These are phyloP conservation scores for Boletus rubropictus DNA, from an alignment of 768 basidiomycete genomes.

Conservation along the genomic window DNA sequence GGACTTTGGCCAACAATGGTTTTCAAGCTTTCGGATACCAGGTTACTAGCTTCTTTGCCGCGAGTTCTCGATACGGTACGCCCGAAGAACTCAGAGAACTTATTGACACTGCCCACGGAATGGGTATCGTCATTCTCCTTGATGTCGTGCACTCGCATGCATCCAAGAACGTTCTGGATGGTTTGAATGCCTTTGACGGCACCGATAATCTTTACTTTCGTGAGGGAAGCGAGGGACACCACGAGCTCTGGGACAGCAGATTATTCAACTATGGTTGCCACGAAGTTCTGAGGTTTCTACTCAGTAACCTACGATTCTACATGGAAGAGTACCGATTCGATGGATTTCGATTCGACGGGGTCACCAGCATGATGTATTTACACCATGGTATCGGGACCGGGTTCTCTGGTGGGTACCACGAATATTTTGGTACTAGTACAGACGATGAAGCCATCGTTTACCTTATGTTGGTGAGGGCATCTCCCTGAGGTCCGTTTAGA, in stretches of 20 bases:
- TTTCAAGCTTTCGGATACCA: constrained; percentile 92
- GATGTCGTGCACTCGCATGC: constrained; percentile 99
- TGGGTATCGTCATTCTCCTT: constrained; percentile 89
- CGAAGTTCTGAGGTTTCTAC: constrained; percentile 90
- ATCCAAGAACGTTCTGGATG: constrained; percentile 95
- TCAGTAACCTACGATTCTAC: constrained; percentile 93
- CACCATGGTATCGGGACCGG: constrained; percentile 98
- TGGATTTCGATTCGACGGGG: constrained; percentile 97
- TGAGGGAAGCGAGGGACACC: constrained; percentile 81
- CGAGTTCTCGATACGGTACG: constrained; percentile 90
- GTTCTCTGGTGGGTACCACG: constrained; percentile 97
- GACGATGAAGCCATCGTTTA: constrained; percentile 92
- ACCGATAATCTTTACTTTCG: constrained; percentile 97
- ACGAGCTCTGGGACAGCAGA: constrained; percentile 97
- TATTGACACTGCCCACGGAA: constrained; percentile 88
- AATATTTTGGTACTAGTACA: constrained; percentile 85
- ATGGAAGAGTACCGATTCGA: constrained; percentile 95
- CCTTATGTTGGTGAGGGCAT: constrained; percentile 81
- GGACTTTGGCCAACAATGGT: background rate
- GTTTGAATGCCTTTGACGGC: constrained; percentile 95
- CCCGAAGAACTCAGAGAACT: constrained; percentile 96
- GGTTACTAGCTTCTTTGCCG: constrained; percentile 95
- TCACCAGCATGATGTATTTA: constrained; percentile 98
- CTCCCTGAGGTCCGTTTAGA: background rate
- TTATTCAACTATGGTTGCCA: constrained; percentile 95